Conservation (phyloP, 2,329 filamentous ascomycete genomes). For the Fusarium liriodendri region DNA sequence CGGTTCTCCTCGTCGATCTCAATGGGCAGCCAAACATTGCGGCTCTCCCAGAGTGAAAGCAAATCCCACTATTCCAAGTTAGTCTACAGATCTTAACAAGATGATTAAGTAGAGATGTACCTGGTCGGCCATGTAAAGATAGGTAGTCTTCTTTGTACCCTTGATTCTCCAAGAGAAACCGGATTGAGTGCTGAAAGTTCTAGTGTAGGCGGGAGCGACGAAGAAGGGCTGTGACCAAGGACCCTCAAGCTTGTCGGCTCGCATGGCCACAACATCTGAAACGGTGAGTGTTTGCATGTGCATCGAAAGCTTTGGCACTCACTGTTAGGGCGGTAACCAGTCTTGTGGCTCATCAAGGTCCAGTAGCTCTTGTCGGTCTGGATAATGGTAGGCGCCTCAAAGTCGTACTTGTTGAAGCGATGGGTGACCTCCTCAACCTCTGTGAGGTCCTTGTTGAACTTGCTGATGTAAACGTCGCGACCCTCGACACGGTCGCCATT, state of each 20-base stretch:
- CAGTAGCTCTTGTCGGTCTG: conserved; percentile 71
- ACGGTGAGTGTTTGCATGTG: accelerated
- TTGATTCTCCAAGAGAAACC: conserved; percentile 61
- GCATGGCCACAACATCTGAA: conserved; percentile 63
- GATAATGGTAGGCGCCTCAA: conserved; percentile 70
- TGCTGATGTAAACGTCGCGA: conserved; percentile 67
- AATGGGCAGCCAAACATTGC: conserved; percentile 67
- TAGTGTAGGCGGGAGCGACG: conserved; percentile 59
- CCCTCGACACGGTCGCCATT: conserved; percentile 67
- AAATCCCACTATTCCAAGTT: conserved; percentile 55
- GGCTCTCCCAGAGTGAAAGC: conserved; percentile 64
- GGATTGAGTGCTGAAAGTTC: conserved; percentile 64
- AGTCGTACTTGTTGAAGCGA: conserved; percentile 68
- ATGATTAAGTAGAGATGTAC: conserved; percentile 9
- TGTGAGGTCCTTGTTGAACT: conserved; percentile 64
- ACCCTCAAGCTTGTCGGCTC: conserved; percentile 59
- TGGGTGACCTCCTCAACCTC: conserved; percentile 63
- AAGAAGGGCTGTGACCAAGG: conserved; percentile 66
- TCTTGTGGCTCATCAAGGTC: conserved; percentile 72
- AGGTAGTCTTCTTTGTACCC: conserved; percentile 57
- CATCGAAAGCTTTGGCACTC: accelerated
- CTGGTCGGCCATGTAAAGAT: conserved; percentile 61
- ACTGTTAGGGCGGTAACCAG: conserved; percentile 70
- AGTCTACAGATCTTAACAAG: accelerated
- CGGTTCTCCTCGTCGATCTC: conserved; percentile 63